Percentiles rank a stretch among this genome's conserved stretches.
phyloP scores from a whole-genome alignment of 805 yeast genomes.

The Candida argentea region DNA sequence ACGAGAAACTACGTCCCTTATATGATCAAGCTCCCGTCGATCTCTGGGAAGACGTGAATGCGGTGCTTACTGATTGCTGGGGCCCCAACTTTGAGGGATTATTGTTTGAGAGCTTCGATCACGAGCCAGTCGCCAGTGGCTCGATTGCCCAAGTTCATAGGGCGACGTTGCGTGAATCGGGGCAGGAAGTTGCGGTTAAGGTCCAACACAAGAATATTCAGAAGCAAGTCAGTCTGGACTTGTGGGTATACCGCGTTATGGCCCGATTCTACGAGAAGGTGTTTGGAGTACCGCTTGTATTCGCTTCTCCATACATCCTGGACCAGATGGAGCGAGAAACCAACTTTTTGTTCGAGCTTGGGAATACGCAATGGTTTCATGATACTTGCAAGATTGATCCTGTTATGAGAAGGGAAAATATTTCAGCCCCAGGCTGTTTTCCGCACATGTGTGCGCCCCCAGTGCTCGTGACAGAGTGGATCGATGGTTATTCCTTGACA shows the following conservation, averaged over 20 bases:
- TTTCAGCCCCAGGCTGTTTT: background rate
- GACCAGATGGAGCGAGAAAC: constrained; percentile 50
- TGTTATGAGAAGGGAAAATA: constrained; percentile 41
- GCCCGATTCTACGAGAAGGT: constrained; percentile 44
- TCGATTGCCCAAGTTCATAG: constrained; percentile 64
- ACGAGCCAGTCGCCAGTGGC: constrained; percentile 62
- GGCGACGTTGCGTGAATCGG: constrained; percentile 33
- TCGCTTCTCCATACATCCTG: constrained; percentile 47
- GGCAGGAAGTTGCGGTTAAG: constrained; percentile 52
- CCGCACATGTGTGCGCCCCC: constrained; percentile 13
- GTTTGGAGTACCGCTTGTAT: constrained; percentile 55
- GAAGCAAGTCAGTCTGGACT: constrained; percentile 52
- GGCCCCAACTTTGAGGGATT: constrained; percentile 32
- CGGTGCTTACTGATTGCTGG: constrained; percentile 25
- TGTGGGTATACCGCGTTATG: constrained; percentile 44
- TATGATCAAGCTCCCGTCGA: constrained; percentile 65
- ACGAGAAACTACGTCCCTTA: constrained; percentile 42
- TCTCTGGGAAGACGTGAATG: constrained; percentile 37
- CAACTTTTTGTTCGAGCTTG: constrained; percentile 47
- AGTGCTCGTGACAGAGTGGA: constrained; percentile 64
- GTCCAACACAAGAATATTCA: constrained; percentile 56
- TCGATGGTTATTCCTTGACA: constrained; percentile 57
- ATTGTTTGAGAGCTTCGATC: constrained; percentile 38
- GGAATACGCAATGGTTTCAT: constrained; percentile 37
- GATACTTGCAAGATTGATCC: constrained; percentile 32